Conservation (phyloP, 1,284 basidiomycete genomes). For the Xerocomus tenax region DNA sequence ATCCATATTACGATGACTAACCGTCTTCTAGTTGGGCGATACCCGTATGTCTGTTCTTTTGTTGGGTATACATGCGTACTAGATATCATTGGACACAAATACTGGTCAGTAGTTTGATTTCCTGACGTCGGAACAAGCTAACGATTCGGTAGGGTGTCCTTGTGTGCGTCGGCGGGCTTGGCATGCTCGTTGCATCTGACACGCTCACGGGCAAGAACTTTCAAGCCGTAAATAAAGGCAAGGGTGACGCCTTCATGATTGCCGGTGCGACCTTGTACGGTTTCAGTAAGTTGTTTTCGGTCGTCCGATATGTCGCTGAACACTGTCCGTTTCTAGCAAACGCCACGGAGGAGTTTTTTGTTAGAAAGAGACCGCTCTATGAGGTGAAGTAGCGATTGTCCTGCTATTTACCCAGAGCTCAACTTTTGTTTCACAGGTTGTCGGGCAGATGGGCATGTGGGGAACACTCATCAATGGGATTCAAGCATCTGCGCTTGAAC, state of each 20-base stretch:
- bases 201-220: conserved; percentile 61
- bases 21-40: conserved; percentile 62
- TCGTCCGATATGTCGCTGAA: not conserved
- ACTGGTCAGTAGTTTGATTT: conserved; percentile 38
- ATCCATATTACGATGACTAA: conserved; percentile 7
- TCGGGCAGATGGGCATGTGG: conserved; percentile 79
- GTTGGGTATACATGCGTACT: conserved; percentile 72
- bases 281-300: conserved; percentile 50
- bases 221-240: conserved; percentile 51
- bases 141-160: conserved; percentile 48
- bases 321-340: conserved; percentile 45
- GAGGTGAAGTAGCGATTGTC: conserved; percentile 38
- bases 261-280: conserved; percentile 78
- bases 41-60: conserved; percentile 74
- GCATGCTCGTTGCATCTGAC: conserved; percentile 67
- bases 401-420: not conserved
- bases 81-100: conserved; percentile 77
- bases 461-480: conserved; percentile 71
- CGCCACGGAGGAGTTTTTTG: conserved; percentile 80
- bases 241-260: conserved; percentile 83
- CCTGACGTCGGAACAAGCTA: not conserved
- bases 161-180: conserved; percentile 69
- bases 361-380: conserved; percentile 69
- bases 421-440: conserved; percentile 39
- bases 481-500: conserved; percentile 70